Evolutionary conservation across 768 basidiomycete species (phyloP).

Genomic region (Neoboletus subvelutipes): DNA sequence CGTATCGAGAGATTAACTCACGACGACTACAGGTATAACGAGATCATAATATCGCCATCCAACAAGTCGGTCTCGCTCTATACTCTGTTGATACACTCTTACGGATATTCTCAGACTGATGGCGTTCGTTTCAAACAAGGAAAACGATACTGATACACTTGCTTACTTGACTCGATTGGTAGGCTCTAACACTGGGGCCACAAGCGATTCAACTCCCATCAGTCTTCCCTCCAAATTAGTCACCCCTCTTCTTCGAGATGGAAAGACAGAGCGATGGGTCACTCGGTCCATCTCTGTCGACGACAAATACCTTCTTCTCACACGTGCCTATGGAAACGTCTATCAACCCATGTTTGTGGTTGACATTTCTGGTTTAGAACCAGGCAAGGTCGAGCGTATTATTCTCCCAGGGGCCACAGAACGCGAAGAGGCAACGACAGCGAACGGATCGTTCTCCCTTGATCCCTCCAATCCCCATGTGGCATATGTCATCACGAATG

Average conservation of each 20-base stretch:
- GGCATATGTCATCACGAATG: conserved; percentile 36
- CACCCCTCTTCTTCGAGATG: conserved; percentile 32
- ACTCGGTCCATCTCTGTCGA: conserved; percentile 37
- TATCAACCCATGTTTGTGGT: conserved; percentile 34
- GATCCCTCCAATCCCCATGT: conserved; percentile 31
- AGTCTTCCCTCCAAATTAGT: conserved; percentile 34
- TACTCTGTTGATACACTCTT: neutral
- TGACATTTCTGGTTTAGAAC: conserved; percentile 32
- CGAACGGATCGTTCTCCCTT: conserved; percentile 30
- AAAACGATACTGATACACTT: conserved; percentile 38
- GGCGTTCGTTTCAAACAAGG: conserved; percentile 42
- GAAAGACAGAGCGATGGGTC: conserved; percentile 35
- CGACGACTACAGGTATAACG: conserved; percentile 35
- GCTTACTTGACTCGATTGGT: conserved; percentile 35
- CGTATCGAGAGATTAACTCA: conserved; percentile 44
- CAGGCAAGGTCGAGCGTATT: conserved; percentile 29
- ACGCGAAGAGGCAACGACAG: conserved; percentile 27
- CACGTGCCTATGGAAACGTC: conserved; percentile 27
- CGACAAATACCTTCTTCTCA: conserved; percentile 37
- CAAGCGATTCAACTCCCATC: conserved; percentile 29
- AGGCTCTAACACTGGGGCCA: conserved; percentile 34
- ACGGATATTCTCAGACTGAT: conserved; percentile 30
- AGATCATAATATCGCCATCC: conserved; percentile 33
- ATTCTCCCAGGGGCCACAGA: conserved; percentile 37
- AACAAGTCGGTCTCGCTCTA: conserved; percentile 31